Base-by-base conservation (phyloP, 208 protist species). In the Leishmania braziliensis region DNA sequence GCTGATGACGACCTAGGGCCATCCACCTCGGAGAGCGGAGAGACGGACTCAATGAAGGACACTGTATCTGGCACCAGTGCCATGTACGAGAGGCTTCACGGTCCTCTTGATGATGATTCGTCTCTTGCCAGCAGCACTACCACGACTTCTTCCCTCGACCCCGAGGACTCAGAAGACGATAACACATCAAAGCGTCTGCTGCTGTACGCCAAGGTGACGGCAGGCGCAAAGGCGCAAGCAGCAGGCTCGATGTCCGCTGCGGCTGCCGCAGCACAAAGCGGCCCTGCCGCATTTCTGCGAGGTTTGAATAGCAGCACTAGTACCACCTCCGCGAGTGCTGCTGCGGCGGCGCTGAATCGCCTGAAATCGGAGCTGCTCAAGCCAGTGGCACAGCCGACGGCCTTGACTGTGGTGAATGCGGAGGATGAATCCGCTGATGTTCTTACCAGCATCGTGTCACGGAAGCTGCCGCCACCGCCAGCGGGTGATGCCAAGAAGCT, bases 341-440 rank as follows among this genome's bases (percentile, higher is more conserved):
- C 81, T 0, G 75, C 56, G 6, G 80, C 80, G 9, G 84, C 91
- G 26, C 81, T 95, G 65, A 66, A 82, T 14, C 81, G 82, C 20
- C 69, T 96, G 56, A 85, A 85, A 36, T 77, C 84, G 70, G 91
- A 91, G 83, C 82, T 97, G 29, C 71, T 88, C 48, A 85, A 82
- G 50, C 92, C 94, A 2, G 90, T 95, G 2, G 74, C 58, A 33
- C 72, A 77, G 65, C 91, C 91, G 12, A 93, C 90, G 9, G 89
- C 92, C 23, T 87, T 96, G 18, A 88, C 90, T 0, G 83, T 95
- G 1, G 92, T 97, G 43, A 92, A 95, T 80, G 90, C 92, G 18
- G 90, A 82, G 58, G 94, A 95, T 51, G 94, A 97, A 76, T 88
- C 89, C 3, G 91, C 87, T 5, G 88, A 94, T 58, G 84, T 93